Evolutionary conservation across 2,329 filamentous ascomycete species (phyloP).

Genomic region (Arthrobotrys megalospora): DNA sequence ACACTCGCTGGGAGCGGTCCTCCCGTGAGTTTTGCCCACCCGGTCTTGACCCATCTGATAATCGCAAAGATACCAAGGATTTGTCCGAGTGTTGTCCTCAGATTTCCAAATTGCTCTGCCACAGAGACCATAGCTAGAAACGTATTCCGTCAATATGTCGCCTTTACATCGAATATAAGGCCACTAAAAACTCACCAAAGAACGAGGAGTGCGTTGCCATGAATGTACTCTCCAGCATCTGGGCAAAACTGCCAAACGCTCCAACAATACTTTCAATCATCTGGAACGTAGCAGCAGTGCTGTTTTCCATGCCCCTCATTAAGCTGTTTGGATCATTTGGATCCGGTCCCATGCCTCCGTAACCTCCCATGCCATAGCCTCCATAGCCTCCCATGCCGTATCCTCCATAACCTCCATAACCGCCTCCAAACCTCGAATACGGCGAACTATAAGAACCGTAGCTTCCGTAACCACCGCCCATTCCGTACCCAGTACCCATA

Average conservation of each 20-base stretch:
- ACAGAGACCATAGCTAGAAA: constrained; percentile 92
- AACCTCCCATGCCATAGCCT: constrained; percentile 68
- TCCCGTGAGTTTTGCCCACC: constrained; percentile 92
- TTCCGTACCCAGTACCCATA: constrained; percentile 64
- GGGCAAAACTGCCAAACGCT: constrained; percentile 95
- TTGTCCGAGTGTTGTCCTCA: constrained; percentile 92
- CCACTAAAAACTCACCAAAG: constrained; percentile 78
- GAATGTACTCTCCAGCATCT: constrained; percentile 99
- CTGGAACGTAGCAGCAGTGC: constrained; percentile 96
- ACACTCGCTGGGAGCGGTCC: constrained; percentile 90
- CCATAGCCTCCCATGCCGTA: constrained; percentile 68
- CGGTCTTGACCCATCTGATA: constrained; percentile 92
- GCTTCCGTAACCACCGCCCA: constrained; percentile 67
- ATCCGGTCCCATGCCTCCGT: constrained; percentile 72
- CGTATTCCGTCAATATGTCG: constrained; percentile 23
- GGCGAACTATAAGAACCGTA: constrained; percentile 65
- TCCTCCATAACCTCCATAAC: constrained; percentile 67
- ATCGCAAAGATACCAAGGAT: constrained; percentile 95
- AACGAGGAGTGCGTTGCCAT: constrained; percentile 99
- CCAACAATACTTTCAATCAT: constrained; percentile 97
- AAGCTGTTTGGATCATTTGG: constrained; percentile 93
- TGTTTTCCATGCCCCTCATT: constrained; percentile 94
- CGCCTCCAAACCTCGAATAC: constrained; percentile 68
- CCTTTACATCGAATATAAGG: constrained; percentile 41
- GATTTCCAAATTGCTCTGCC: constrained; percentile 94